Conservation (phyloP, 768 basidiomycete genomes). For the Boletellus sp. region DNA sequence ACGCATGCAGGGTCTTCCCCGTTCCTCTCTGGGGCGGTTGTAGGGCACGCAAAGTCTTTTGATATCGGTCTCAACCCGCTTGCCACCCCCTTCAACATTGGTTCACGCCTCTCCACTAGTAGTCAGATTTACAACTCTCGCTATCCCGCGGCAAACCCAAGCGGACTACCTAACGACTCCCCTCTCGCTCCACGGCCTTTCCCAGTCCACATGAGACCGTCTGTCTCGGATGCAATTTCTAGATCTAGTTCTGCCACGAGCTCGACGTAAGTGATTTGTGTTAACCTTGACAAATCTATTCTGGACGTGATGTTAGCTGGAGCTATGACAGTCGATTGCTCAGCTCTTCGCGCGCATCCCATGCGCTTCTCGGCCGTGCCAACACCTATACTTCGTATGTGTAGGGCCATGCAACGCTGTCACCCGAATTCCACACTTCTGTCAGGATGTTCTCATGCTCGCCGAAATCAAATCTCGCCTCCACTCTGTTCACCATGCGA, state of each 20-base stretch:
- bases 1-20: conserved; percentile 2
- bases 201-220: conserved; percentile 12
- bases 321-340: conserved; percentile 25
- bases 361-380: conserved; percentile 14
- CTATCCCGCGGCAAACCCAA: conserved; percentile 4
- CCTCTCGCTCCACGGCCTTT: conserved; percentile 26
- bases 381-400: conserved; percentile 21
- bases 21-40: conserved; percentile 10
- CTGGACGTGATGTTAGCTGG: conserved; percentile 23
- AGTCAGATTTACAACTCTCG: conserved; percentile 5
- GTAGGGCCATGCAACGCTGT: conserved; percentile 7
- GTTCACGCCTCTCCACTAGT: conserved; percentile 6
- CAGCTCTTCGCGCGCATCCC: conserved; percentile 13
- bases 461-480: conserved; percentile 1
- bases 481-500: conserved; percentile 14
- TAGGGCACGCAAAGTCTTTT: conserved; percentile 12
- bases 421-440: conserved; percentile 3
- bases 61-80: conserved; percentile 32
- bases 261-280: conserved; percentile 25
- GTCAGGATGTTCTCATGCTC: conserved; percentile 22
- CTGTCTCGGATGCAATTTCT: conserved; percentile 24
- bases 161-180: conserved; percentile 20
- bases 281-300: neutral
- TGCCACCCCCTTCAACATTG: conserved; percentile 29
- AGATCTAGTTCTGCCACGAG: conserved; percentile 33